phyloP scores from a whole-genome alignment of 148 eudicot genomes.

The Nyssa sinensis region DNA sequence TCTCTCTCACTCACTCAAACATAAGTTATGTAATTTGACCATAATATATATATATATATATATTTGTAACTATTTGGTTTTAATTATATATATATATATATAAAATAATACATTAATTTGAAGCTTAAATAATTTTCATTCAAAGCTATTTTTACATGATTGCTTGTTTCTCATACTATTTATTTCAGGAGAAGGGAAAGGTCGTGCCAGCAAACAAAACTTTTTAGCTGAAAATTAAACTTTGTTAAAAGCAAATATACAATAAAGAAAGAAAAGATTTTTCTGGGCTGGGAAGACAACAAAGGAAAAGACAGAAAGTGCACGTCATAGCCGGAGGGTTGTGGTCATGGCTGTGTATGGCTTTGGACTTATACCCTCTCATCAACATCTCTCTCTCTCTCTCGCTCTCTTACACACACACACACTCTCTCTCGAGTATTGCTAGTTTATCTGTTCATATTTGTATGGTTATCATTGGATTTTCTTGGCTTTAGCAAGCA shows the following conservation, averaged over 20 bases:
- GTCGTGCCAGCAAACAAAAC: conserved; percentile 29
- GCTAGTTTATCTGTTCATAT: conserved; percentile 25
- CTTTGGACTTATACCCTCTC: conserved; percentile 14
- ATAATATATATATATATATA: conserved; percentile 16
- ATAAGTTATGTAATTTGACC: too few relatives aligned
- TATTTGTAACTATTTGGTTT: too few relatives aligned
- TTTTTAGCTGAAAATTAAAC: conserved; percentile 12
- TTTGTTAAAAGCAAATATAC: conserved; percentile 13
- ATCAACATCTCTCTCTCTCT: conserved; percentile 26
- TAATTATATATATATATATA: conserved; percentile 5
- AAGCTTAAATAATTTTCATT: too few relatives aligned
- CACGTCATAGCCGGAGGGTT: conserved; percentile 41
- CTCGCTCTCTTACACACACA: conserved; percentile 23
- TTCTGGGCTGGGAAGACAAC: conserved; percentile 20
- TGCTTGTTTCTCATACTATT: conserved; percentile 34
- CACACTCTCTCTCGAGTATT: too few relatives aligned
- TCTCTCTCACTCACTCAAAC: conserved; percentile 19
- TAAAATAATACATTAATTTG: too few relatives aligned
- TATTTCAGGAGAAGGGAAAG: conserved; percentile 33
- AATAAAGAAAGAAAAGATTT: conserved; percentile 25
- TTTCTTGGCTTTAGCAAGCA: conserved; percentile 42
- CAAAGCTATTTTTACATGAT: conserved; percentile 30
- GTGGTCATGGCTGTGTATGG: conserved; percentile 14
- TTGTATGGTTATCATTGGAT: conserved; percentile 34
- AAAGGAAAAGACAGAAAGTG: conserved; percentile 49